These are phyloP conservation scores for Neurospora sp. DNA, from an alignment of 495 filamentous ascomycete genomes.

Conservation along the genomic window DNA sequence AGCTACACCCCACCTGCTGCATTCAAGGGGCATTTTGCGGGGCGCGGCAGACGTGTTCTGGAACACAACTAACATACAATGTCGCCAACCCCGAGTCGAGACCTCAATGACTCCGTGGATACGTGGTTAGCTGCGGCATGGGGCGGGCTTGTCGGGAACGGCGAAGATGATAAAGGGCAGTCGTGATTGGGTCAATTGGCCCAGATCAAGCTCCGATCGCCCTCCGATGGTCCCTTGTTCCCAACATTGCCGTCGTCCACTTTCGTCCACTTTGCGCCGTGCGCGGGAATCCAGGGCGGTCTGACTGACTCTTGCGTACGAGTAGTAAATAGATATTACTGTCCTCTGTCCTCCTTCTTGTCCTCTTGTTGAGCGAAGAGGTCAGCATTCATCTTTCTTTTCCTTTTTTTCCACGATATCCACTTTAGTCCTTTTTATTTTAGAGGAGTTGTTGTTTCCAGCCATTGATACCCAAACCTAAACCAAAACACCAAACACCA, in stretches of 20 bases:
- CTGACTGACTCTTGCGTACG: neutral
- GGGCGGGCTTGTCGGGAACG: neutral
- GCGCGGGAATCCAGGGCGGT: neutral
- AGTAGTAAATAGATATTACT: neutral
- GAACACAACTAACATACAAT: neutral
- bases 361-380: neutral
- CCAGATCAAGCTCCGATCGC: slow-evolving; percentile 19
- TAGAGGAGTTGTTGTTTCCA: neutral
- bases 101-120: neutral
- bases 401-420: neutral
- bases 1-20: neutral
- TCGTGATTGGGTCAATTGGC: slow-evolving; percentile 19
- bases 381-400: neutral
- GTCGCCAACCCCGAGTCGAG: neutral
- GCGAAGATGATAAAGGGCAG: neutral
- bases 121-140: neutral
- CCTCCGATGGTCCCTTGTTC: slow-evolving; percentile 16
- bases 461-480: neutral
- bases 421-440: slow-evolving; percentile 1
- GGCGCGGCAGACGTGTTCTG: neutral
- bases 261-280: neutral
- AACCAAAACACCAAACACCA: neutral
- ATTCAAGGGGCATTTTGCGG: neutral
- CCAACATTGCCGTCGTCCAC: neutral
- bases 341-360: neutral